Percentiles rank a stretch among this genome's conserved stretches.
Conservation (phyloP, 306 rosid species). For the Betula pendula region DNA sequence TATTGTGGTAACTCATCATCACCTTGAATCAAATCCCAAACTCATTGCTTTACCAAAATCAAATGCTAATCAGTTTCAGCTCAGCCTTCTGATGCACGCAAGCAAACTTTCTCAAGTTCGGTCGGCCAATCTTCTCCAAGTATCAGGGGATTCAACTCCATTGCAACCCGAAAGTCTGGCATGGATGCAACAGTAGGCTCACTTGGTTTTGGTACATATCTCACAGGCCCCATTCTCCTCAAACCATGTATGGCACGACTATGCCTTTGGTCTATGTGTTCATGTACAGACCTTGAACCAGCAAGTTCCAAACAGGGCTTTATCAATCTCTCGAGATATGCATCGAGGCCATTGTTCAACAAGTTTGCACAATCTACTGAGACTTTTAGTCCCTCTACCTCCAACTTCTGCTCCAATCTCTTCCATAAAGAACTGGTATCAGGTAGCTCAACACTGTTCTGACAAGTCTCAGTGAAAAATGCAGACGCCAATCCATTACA, state of each 20-base stretch:
- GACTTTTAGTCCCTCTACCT: slow-evolving; percentile 47
- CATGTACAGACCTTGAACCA: slow-evolving; percentile 39
- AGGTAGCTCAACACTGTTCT: slow-evolving; percentile 47
- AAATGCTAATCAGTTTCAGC: slow-evolving; percentile 24
- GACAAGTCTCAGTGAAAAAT: slow-evolving; percentile 39
- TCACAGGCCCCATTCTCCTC: slow-evolving; percentile 27
- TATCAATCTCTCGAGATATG: slow-evolving; percentile 65
- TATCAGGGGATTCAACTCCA: slow-evolving; percentile 56
- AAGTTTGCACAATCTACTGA: slow-evolving; percentile 51
- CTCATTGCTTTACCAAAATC: slow-evolving; percentile 26
- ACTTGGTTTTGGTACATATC: slow-evolving; percentile 38
- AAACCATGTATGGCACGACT: slow-evolving; percentile 24
- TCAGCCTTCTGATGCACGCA: slow-evolving; percentile 41
- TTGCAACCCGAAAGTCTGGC: slow-evolving; percentile 55
- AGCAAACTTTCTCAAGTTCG: slow-evolving; percentile 50
- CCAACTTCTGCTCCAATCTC: slow-evolving; percentile 55
- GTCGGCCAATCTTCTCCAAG: slow-evolving; percentile 68
- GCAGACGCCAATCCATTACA: slow-evolving; percentile 21
- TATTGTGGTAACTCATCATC: slow-evolving; percentile 25
- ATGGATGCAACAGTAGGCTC: slow-evolving; percentile 38
- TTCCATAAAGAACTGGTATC: slow-evolving; percentile 49
- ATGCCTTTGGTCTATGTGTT: slow-evolving; percentile 18
- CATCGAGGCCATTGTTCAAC: slow-evolving; percentile 57
- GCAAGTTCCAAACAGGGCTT: slow-evolving; percentile 62
- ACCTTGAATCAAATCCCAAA: slow-evolving; percentile 23